These are phyloP conservation scores for Pseudogymnoascus sp. DNA, from an alignment of 2,329 filamentous ascomycete species.

Conservation along the genomic window DNA sequence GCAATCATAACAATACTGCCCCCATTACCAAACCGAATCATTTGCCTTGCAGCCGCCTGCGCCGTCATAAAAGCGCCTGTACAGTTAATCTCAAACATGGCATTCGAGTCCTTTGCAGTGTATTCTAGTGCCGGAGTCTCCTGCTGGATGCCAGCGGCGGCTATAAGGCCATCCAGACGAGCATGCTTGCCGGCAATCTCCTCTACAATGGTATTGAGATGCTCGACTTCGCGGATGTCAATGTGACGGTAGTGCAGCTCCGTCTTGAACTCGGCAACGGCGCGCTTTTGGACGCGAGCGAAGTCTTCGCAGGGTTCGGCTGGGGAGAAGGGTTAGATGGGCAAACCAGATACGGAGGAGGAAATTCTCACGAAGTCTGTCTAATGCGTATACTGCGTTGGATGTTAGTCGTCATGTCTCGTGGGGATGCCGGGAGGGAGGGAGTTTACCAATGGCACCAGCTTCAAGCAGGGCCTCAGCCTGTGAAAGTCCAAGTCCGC, in stretches of 20 bases:
- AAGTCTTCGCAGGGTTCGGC: slow-evolving; percentile 45
- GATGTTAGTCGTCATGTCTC: slow-evolving; percentile 9
- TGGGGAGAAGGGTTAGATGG: background rate
- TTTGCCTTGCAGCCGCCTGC: slow-evolving; percentile 58
- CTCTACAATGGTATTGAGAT: slow-evolving; percentile 50
- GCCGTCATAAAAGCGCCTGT: slow-evolving; percentile 63
- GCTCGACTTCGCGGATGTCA: slow-evolving; percentile 56
- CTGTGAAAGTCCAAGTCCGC: slow-evolving; percentile 61
- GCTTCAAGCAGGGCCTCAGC: slow-evolving; percentile 65
- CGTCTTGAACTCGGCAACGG: slow-evolving; percentile 53
- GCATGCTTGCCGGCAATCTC: slow-evolving; percentile 54
- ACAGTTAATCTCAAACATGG: slow-evolving; percentile 64
- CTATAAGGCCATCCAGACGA: slow-evolving; percentile 59
- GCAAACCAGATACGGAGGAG: slow-evolving; percentile 21
- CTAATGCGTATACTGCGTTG: slow-evolving; percentile 33
- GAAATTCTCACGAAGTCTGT: slow-evolving; percentile 30
- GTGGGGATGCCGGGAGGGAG: background rate
- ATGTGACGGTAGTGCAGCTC: slow-evolving; percentile 58
- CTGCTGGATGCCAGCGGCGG: slow-evolving; percentile 62
- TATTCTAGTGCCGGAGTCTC: slow-evolving; percentile 63
- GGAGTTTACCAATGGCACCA: slow-evolving; percentile 51
- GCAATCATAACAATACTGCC: slow-evolving; percentile 47
- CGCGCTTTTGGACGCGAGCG: slow-evolving; percentile 48
- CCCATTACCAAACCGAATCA: slow-evolving; percentile 34
- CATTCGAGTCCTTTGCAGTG: slow-evolving; percentile 37